Base-by-base conservation (phyloP, 805 yeast species). In the Crinitomyces ghanaensis region DNA sequence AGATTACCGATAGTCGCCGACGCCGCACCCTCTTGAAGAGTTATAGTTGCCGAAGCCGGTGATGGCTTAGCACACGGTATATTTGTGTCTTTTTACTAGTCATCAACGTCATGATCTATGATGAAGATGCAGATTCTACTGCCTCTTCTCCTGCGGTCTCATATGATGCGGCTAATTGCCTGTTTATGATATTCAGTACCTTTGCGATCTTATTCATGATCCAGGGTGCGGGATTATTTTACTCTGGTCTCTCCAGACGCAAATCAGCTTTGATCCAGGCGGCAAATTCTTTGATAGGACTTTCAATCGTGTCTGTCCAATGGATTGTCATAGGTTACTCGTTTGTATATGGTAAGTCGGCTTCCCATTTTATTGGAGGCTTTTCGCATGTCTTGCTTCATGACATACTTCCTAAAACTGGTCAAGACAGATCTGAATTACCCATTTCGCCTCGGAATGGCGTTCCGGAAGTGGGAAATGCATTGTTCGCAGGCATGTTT, bases 261-360 rank as follows among this genome's bases (percentile, higher is more conserved):
- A 72, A 73, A 49, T 77, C 77, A 38, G 79, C 82, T 12, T 62
- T 77, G 30, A 71, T 77, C 9, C 65, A 75, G 45, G 53, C 74
- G 31, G 69, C 79, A 68, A 78, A 78, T 28, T 67, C 78, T 12
- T 51, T 77, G 36, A 68, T 75, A 68, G 72, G 77, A 11, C 65
- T 67, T 13, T 65, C 77, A 45, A 53, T 74, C 27, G 66, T 75
- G 1, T 55, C 67, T n/a, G 65, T 76, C 57, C 82, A 75, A 50
- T 76, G 81, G 78, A 74, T 72, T 45, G 65, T 71, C 46, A 12
- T 36, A 17, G 84, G 84, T 38, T 75, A 68, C 50, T 71, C 81
- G 4, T 60, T 77, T 36, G 70, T 72, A 9, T 71, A 70, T 43
- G 59, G 67, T 31, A 35, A 35, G 19, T 20, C 39, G 5, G 38